Evolutionary conservation across 2,329 filamentous ascomycete species (phyloP), one percentile per base, ranked within the genome.

Genomic region (Fonsecaea nubica): DNA sequence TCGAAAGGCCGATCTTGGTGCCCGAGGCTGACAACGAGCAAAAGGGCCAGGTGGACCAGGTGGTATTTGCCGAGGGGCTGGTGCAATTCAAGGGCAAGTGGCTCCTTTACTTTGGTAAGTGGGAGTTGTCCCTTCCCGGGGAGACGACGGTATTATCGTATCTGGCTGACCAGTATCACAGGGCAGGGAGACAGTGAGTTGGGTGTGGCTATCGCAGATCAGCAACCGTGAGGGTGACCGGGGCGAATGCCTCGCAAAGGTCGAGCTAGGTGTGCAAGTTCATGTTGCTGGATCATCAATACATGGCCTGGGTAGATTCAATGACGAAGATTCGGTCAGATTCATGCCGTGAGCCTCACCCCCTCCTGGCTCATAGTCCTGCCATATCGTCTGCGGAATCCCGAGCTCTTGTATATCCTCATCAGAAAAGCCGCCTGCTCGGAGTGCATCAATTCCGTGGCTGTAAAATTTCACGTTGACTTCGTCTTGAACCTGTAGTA

Each of bases 31-130:
- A 63, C 13, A 66, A 73, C 25, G 74, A 77, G 71, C 67, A 74
- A 18, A 63, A 72, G 25, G 76, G 76, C 18, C 74, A 76, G 62
- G 76, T 77, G 6, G 72, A 75, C 67, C 69, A 73, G 35, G 76
- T 77, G 18, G 72, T 75, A 1, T 77, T 77, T 66, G 71, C 70
- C 32, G 75, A 77, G 61, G 75, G 75, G n/a, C 60, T 77, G 58
- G 75, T 76, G 21, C 75, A 77, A 58, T 76, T 75, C 55, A 70
- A 72, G 52, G 74, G 75, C 3, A 71, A 74, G 55, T 77, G 75
- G 75, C 74, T 42, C 38, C 36, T 62, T 15, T 62, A 62, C 54
- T 62, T 55, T 50, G 60, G 60, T 62, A 36, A 62, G 60, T 56
- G n/a, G 13, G 9, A 2, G 9, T 12, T 36, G 30, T 30, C n/a